Conservation (phyloP, 441 rosid genomes). For the Populus tomentosa region DNA sequence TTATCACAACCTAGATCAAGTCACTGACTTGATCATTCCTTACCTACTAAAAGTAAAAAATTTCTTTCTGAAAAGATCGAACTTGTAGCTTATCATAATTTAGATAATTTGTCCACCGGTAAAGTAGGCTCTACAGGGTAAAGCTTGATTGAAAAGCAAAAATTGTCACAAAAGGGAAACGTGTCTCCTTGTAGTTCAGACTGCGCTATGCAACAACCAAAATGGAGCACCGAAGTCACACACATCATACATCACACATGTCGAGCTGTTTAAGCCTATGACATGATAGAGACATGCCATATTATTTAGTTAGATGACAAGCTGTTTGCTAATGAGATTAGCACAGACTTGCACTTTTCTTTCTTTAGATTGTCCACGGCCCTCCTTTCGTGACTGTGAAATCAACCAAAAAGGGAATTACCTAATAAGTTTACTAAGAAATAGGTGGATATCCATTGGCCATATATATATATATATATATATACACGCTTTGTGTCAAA, state of each 20-base stretch:
- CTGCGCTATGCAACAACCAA: slow-evolving; percentile 12
- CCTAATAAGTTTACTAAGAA: slow-evolving; percentile 9
- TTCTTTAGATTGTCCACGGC: background rate
- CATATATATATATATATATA: no score
- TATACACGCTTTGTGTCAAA: no score
- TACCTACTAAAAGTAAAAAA: background rate
- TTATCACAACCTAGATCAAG: slow-evolving; percentile 12
- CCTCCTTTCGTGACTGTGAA: slow-evolving; percentile 11
- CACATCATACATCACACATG: background rate
- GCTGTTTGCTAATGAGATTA: slow-evolving; percentile 5
- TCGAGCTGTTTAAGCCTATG: background rate
- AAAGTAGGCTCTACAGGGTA: background rate
- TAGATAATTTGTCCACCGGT: slow-evolving; percentile 4
- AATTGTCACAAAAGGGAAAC: slow-evolving; percentile 1
- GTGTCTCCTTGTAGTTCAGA: slow-evolving; percentile 24
- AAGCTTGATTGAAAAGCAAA: background rate
- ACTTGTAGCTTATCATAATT: background rate
- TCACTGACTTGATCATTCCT: slow-evolving; percentile 17
- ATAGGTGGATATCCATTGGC: slow-evolving; percentile 25
- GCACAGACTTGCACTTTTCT: background rate
- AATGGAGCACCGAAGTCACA: slow-evolving; percentile 16
- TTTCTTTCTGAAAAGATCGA: background rate
- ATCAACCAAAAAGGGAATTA: slow-evolving; percentile 11
- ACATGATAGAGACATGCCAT: background rate
- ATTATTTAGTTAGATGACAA: background rate